A percentile compares a stretch with the other conserved stretches of the same genome.
Conservation (phyloP, 805 yeast genomes). For the Priceomyces medius region DNA sequence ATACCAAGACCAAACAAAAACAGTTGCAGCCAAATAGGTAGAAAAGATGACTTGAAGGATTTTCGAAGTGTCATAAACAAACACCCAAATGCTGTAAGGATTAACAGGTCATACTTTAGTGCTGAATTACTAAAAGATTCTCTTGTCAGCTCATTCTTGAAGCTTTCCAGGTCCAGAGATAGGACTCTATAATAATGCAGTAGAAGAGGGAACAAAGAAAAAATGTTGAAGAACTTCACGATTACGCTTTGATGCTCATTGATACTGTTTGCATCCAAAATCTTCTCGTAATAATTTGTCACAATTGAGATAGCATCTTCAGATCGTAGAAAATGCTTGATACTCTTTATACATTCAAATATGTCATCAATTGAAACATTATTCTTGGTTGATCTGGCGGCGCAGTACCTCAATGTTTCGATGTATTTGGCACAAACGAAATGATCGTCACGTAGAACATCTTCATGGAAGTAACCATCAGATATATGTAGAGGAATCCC, state of each 20-base stretch:
- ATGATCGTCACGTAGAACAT: neutral
- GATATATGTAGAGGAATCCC: constrained; percentile 1
- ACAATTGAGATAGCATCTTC: neutral
- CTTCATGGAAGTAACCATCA: neutral
- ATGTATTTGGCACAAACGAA: neutral
- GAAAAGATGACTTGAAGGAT: neutral
- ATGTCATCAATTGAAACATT: constrained; percentile 1
- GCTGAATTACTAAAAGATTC: neutral
- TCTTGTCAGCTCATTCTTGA: neutral
- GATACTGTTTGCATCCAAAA: neutral
- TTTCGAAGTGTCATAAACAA: neutral
- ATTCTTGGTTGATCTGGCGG: neutral
- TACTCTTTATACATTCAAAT: neutral
- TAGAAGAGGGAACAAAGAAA: neutral
- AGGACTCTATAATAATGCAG: neutral
- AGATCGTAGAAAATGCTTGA: neutral
- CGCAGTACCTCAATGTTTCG: neutral
- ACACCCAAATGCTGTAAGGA: neutral
- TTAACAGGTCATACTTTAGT: neutral
- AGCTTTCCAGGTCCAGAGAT: neutral
- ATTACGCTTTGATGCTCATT: neutral
- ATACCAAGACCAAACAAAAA: neutral
- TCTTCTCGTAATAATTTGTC: neutral
- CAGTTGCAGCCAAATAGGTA: neutral
- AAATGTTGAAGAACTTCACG: neutral